Conservation (phyloP, 768 basidiomycete genomes). For the Royoungia palumana region DNA sequence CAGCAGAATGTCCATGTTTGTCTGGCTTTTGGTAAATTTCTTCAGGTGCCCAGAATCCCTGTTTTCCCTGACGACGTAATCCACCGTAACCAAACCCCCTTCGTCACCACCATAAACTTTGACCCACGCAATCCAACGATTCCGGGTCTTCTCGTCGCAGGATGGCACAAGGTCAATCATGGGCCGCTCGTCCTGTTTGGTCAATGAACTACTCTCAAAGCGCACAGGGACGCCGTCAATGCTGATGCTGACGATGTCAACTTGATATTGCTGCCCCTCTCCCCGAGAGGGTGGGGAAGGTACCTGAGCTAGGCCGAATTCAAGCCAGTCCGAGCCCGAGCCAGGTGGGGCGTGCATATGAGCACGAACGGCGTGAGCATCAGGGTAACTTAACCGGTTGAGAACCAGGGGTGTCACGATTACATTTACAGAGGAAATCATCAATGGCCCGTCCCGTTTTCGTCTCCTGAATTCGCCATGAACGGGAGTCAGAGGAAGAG, state of each 20-base stretch:
- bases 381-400: conserved; percentile 26
- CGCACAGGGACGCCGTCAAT: conserved; percentile 63
- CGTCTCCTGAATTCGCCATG: conserved; percentile 35
- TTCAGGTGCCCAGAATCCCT: conserved; percentile 23
- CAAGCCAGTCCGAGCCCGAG: conserved; percentile 67
- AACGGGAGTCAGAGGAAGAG: conserved; percentile 12
- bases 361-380: conserved; percentile 59
- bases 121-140: conserved; percentile 65
- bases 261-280: conserved; percentile 36
- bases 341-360: conserved; percentile 54
- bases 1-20: conserved; percentile 48
- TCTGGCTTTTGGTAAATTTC: conserved; percentile 31
- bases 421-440: conserved; percentile 58
- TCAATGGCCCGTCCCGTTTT: conserved; percentile 52
- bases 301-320: conserved; percentile 66
- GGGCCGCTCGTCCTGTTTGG: conserved; percentile 34
- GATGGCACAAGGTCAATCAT: conserved; percentile 37
- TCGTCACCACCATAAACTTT: conserved; percentile 53
- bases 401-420: conserved; percentile 50
- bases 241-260: conserved; percentile 53
- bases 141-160: conserved; percentile 52
- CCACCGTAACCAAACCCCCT: conserved; percentile 52
- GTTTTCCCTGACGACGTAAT: conserved; percentile 56
- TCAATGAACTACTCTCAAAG: conserved; percentile 48
- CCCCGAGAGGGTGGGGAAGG: conserved; percentile 16